phyloP scores from a whole-genome alignment of 2,329 filamentous ascomycete species.

The Aureobasidium vineae region DNA sequence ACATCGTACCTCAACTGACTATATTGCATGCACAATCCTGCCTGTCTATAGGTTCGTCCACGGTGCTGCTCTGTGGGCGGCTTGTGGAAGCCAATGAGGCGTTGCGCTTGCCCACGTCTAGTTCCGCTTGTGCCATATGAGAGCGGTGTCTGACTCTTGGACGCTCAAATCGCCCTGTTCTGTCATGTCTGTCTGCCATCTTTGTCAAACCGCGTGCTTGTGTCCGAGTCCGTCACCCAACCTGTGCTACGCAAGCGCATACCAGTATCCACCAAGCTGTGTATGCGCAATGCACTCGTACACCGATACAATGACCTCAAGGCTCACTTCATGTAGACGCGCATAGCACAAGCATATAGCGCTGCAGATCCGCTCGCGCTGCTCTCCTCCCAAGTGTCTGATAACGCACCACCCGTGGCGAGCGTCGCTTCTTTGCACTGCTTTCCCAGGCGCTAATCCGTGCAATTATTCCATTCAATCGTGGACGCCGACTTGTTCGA shows the following conservation, averaged over 20 bases:
- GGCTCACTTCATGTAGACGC: constrained; percentile 10
- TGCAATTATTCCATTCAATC: constrained; percentile 18
- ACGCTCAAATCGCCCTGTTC: constrained; percentile 11
- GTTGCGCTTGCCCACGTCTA: constrained; percentile 25
- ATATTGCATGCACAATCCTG: constrained; percentile 6
- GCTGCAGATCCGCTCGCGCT: constrained; percentile 24
- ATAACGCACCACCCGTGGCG: constrained; percentile 1
- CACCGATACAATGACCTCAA: constrained; percentile 22
- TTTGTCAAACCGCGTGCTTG: constrained; percentile 15
- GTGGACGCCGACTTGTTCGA: background rate
- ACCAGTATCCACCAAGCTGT: constrained; percentile 15
- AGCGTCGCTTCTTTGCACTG: constrained; percentile 15
- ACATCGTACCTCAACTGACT: background rate
- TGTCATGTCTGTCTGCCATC: constrained; percentile 14
- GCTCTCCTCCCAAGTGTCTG: constrained; percentile 4
- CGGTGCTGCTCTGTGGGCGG: constrained; percentile 15
- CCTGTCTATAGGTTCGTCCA: constrained; percentile 3
- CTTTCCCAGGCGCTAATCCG: background rate
- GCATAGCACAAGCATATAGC: constrained; percentile 21
- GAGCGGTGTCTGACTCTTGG: constrained; percentile 26
- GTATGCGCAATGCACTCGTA: constrained; percentile 19
- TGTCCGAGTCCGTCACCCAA: constrained; percentile 4
- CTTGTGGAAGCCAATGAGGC: constrained; percentile 25
- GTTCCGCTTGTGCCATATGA: constrained; percentile 26
- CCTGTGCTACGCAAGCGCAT: constrained; percentile 23